These are phyloP conservation scores for Zygoascus biomembranicola DNA, from an alignment of 805 yeast genomes.

Conservation along the genomic window DNA sequence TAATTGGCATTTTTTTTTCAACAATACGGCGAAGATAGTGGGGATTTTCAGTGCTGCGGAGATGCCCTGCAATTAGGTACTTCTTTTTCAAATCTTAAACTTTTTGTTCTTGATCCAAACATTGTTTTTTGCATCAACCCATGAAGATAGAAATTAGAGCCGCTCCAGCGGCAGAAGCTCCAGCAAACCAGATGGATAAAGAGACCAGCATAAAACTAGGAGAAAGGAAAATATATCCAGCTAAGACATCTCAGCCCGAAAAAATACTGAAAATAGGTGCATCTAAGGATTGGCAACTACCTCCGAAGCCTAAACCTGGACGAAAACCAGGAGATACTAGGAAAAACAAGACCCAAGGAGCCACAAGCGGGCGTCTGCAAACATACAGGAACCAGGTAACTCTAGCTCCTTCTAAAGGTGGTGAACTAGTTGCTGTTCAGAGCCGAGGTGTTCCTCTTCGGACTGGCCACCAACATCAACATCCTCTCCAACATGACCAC, in stretches of 20 bases:
- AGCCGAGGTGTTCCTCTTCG: background rate
- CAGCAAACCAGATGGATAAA: background rate
- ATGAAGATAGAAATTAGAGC: background rate
- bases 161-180: background rate
- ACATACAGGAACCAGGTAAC: background rate
- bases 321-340: conserved; percentile 9
- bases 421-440: background rate
- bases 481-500: background rate
- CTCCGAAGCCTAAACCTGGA: conserved; percentile 70
- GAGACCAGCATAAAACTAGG: background rate
- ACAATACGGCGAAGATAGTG: background rate
- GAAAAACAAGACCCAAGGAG: background rate
- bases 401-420: background rate
- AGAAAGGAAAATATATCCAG: background rate
- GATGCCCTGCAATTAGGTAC: background rate
- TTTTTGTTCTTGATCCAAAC: background rate
- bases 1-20: too few species aligned
- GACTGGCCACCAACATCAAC: background rate
- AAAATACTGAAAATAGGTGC: conserved; percentile 26
- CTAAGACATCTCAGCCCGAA: background rate
- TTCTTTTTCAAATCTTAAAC: background rate
- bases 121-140: background rate
- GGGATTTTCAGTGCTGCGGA: background rate
- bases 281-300: conserved; percentile 63
- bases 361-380: background rate